Base-by-base conservation (phyloP, 331 rosid genomes). In the Dryas integrifolia region DNA sequence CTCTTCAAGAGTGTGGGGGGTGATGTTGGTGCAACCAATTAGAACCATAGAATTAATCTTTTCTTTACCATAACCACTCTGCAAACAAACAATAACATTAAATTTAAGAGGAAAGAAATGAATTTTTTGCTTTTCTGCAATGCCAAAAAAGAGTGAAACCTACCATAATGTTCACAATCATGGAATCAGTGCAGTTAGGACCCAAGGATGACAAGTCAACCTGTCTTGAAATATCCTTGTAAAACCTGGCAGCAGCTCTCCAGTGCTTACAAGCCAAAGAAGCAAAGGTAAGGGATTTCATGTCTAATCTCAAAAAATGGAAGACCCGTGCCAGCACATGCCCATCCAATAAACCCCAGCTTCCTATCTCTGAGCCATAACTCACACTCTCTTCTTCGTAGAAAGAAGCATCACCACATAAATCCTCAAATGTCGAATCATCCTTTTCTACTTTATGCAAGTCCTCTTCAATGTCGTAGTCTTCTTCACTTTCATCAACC, bases 231-330 rank as follows among this genome's bases (percentile, higher is more conserved):
- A 95, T 76, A 60, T 77, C 86, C 80, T 80, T 92, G 73, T 90
- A 95, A 80, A 95, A 92, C 72, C 75, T 51, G 82, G 77, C 90
- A 45, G 87, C 82, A 76, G 96, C 79, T 79, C 85, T 88, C 99
- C 99, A 95, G 76, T 81, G 98, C 83, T 87, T 87, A 84, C 99
- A 95, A 70, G 98, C 90, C 80, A 81, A 41, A 63, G 99, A 87
- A 70, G 97, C 96, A 62, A 84, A 78, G 60, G 75, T 62, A 79
- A 92, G 92, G 74, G 99, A 87, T 81, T 85, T 88, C 70, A 90
- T 75, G 81, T 95, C 96, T 39, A 87, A 82, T 80, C 92, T 87
- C 83, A 95, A 52, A 86, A 77, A 84, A 79, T 95, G 98, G 83
- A 95, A 92, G 44, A 95, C 75, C 35, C 88, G 84, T 3, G 94